Evolutionary conservation across 2,329 filamentous ascomycete species (phyloP).

Genomic region (Salinomyces thailandicus): DNA sequence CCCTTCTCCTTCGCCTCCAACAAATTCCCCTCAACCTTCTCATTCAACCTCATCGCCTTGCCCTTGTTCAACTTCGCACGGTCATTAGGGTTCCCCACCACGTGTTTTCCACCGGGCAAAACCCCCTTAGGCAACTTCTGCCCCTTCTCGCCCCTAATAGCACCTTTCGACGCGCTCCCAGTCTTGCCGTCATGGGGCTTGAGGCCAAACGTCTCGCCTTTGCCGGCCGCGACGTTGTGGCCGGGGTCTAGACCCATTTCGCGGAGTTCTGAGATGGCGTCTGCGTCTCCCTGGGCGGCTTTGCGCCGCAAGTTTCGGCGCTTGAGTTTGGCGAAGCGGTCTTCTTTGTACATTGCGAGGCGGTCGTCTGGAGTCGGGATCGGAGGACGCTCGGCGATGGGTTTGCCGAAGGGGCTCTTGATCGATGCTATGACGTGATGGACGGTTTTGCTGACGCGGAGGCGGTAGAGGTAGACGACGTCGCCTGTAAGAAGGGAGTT

Average conservation of each 20-base stretch:
- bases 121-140: conserved; percentile 25
- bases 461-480: conserved; percentile 61
- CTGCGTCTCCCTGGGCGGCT: conserved; percentile 22
- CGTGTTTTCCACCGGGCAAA: conserved; percentile 23
- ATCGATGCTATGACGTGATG: conserved; percentile 66
- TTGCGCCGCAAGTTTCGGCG: conserved; percentile 18
- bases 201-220: conserved; percentile 18
- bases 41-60: conserved; percentile 17
- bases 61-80: conserved; percentile 21
- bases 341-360: conserved; percentile 43
- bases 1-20: conserved; percentile 18
- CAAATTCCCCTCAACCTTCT: conserved; percentile 19
- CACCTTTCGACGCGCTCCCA: conserved; percentile 12
- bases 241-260: conserved; percentile 21
- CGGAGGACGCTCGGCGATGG: conserved; percentile 53
- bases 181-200: conserved; percentile 15
- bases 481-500: conserved; percentile 64
- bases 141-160: conserved; percentile 21
- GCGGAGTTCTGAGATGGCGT: conserved; percentile 19
- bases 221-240: conserved; percentile 18
- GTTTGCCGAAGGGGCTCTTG: conserved; percentile 57
- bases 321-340: conserved; percentile 48
- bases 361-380: conserved; percentile 56
- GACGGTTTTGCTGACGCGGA: conserved; percentile 55
- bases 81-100: conserved; percentile 21